Evolutionary conservation across 2,329 filamentous ascomycete species (phyloP).

Genomic region (Colletotrichum tropicicola): DNA sequence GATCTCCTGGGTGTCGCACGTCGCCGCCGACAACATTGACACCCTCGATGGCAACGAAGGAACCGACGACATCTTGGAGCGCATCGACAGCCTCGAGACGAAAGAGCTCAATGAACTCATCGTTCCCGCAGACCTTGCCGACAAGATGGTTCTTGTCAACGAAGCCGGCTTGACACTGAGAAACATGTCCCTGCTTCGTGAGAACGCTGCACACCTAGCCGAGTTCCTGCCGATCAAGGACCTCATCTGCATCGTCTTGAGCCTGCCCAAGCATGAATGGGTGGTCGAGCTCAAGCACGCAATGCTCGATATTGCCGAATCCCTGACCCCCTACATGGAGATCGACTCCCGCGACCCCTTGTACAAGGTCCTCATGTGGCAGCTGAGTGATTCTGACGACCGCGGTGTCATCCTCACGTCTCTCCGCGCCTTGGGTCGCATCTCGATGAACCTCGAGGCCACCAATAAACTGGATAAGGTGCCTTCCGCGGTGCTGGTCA

Average conservation of each 20-base stretch:
- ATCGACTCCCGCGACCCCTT: conserved; percentile 79
- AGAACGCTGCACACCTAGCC: conserved; percentile 86
- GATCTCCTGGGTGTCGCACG: conserved; percentile 69
- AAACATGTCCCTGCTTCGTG: conserved; percentile 94
- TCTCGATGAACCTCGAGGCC: conserved; percentile 86
- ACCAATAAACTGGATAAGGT: conserved; percentile 81
- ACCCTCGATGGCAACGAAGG: conserved; percentile 56
- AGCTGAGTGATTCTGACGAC: conserved; percentile 72
- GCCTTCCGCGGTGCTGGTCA: conserved; percentile 70
- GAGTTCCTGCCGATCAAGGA: conserved; percentile 78
- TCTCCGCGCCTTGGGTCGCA: conserved; percentile 83
- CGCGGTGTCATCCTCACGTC: conserved; percentile 84
- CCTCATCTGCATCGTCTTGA: conserved; percentile 82
- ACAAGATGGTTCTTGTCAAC: conserved; percentile 78
- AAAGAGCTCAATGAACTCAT: conserved; percentile 71
- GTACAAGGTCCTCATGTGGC: conserved; percentile 76
- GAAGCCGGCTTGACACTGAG: conserved; percentile 89
- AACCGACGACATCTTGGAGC: conserved; percentile 66
- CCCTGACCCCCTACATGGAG: conserved; percentile 83
- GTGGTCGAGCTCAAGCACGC: conserved; percentile 90
- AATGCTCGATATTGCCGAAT: conserved; percentile 89
- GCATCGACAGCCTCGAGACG: conserved; percentile 70
- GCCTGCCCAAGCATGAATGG: conserved; percentile 76
- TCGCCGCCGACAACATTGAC: conserved; percentile 56
- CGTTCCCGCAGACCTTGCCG: conserved; percentile 74